Conservation (phyloP, 805 yeast species). For the Barnettozyma botsteinii region DNA sequence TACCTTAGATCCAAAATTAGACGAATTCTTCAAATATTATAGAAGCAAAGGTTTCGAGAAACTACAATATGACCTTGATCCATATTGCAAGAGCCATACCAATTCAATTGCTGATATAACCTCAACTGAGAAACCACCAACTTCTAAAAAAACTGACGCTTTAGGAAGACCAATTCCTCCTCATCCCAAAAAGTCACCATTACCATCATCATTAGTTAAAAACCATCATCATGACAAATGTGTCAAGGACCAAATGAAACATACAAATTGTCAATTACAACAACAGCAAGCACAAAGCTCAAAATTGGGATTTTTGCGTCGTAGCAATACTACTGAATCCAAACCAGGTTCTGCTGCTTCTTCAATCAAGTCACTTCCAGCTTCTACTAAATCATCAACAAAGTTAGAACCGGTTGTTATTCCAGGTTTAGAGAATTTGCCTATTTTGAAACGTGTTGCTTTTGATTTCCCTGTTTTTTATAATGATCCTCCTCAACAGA, state of each 20-base stretch:
- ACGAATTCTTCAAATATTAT: conserved; percentile 40
- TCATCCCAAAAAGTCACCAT: conserved; percentile 41
- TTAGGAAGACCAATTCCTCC: conserved; percentile 45
- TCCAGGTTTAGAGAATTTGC: conserved; percentile 39
- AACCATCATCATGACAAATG: conserved; percentile 6
- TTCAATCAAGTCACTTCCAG: conserved; percentile 5
- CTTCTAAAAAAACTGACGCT: conserved; percentile 26
- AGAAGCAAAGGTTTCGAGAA: conserved; percentile 23
- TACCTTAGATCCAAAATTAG: conserved; percentile 41
- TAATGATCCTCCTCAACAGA: conserved; percentile 90
- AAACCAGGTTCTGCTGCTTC: background rate
- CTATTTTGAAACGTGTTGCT: conserved; percentile 54
- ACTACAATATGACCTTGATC: conserved; percentile 16
- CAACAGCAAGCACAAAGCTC: conserved; percentile 9
- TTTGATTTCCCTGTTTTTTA: conserved; percentile 74
- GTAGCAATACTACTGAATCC: conserved; percentile 7
- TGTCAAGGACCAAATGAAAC: conserved; percentile 2
- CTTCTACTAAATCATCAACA: conserved; percentile 1
- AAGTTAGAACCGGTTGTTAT: conserved; percentile 8
- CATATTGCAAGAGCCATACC: background rate
- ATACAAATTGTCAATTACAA: conserved; percentile 1
- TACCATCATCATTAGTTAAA: conserved; percentile 43
- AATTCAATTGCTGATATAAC: background rate
- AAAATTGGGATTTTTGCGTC: conserved; percentile 12
- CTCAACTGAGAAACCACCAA: conserved; percentile 1